phyloP scores from a whole-genome alignment of 2,329 filamentous ascomycete species.

The Metarhizium sp. region DNA sequence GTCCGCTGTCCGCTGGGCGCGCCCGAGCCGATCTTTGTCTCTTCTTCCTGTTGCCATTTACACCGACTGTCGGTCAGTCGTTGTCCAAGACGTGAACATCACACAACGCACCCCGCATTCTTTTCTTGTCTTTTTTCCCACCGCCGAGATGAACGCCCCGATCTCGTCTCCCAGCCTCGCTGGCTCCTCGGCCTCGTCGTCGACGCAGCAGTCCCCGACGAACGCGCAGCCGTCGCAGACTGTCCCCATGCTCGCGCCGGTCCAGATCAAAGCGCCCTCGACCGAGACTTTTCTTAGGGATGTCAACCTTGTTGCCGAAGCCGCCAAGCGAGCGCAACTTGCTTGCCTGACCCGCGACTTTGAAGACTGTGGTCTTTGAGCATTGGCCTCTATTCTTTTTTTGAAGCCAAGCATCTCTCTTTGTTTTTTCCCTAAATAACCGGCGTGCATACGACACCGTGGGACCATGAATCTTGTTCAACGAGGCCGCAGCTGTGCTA shows the following conservation, averaged over 20 bases:
- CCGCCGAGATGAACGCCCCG: conserved; percentile 4
- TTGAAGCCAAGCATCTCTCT: not conserved
- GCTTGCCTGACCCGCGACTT: conserved; percentile 81
- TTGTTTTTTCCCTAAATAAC: not conserved
- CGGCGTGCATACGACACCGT: no score
- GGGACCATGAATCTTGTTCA: not conserved
- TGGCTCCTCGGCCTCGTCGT: conserved; percentile 15
- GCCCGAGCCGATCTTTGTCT: no score
- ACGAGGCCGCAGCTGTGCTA: no score
- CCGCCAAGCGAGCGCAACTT: conserved; percentile 87
- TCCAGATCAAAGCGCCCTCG: conserved; percentile 26
- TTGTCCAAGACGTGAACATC: no score
- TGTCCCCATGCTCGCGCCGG: conserved; percentile 17
- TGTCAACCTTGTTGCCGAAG: conserved; percentile 81
- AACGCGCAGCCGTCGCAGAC: conserved; percentile 7
- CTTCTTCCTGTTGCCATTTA: no score
- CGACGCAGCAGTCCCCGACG: conserved; percentile 22
- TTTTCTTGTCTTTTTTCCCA: not conserved
- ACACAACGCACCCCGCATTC: not conserved
- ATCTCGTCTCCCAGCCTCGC: conserved; percentile 5
- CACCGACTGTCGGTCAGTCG: no score
- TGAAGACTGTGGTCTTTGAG: conserved; percentile 55
- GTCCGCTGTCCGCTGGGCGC: no score
- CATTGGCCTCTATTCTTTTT: not conserved
- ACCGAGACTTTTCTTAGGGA: conserved; percentile 62